Conservation (phyloP, 176 grass and related monocot genomes). For the Aegilops bicornis region DNA sequence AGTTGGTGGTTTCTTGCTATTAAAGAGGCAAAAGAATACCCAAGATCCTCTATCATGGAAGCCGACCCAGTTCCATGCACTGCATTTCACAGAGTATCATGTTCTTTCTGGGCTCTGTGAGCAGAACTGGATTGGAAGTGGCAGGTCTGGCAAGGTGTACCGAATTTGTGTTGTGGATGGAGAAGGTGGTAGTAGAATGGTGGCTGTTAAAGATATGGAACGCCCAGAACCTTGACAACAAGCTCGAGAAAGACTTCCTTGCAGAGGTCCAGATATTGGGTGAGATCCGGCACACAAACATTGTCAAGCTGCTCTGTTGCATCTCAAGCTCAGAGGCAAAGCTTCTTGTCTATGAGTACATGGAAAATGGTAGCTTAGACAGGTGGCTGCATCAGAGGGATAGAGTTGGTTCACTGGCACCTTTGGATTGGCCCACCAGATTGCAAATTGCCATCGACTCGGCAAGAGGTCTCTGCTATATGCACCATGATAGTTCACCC, state of each 20-base stretch:
- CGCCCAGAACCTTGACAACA: slow-evolving; percentile 10
- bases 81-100: slow-evolving; percentile 39
- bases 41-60: slow-evolving; percentile 41
- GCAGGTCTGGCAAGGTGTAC: slow-evolving; percentile 63
- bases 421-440: slow-evolving; percentile 54
- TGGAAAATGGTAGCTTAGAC: slow-evolving; percentile 65
- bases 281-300: slow-evolving; percentile 52
- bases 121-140: slow-evolving; percentile 59
- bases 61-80: slow-evolving; percentile 42
- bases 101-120: slow-evolving; percentile 45
- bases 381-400: slow-evolving; percentile 46
- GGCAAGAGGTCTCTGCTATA: slow-evolving; percentile 63
- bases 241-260: slow-evolving; percentile 59
- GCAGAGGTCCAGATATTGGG: slow-evolving; percentile 62
- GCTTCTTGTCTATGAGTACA: slow-evolving; percentile 71
- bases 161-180: slow-evolving; percentile 17
- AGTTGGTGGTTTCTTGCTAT: slow-evolving; percentile 20
- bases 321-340: slow-evolving; percentile 45
- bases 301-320: slow-evolving; percentile 63
- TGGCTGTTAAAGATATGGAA: slow-evolving; percentile 76
- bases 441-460: slow-evolving; percentile 55
- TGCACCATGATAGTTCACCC: slow-evolving; percentile 58
- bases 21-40: slow-evolving; percentile 13
- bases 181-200: neutral
- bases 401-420: neutral